Conservation (phyloP, 345 rosid species). For the Gossypium anomalum region DNA sequence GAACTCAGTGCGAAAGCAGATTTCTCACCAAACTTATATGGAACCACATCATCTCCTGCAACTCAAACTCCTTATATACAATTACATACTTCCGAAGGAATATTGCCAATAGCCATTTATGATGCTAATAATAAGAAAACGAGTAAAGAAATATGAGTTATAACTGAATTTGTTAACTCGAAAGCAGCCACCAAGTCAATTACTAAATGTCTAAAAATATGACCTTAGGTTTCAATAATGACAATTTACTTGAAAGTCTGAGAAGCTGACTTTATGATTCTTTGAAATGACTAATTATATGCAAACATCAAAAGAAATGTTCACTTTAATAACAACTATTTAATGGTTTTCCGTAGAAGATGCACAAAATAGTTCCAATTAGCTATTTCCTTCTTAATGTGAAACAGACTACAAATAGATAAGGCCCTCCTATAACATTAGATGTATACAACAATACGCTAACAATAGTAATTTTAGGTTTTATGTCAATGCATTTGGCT, state of each 20-base stretch:
- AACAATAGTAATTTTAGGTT: not conserved
- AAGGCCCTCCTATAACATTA: not conserved
- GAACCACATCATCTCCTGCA: constrained; percentile 91
- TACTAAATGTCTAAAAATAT: not conserved
- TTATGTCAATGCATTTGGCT: no score
- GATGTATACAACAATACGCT: not conserved
- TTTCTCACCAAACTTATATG: constrained; percentile 79
- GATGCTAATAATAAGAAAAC: not conserved
- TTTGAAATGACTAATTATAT: no score
- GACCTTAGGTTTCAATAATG: no score
- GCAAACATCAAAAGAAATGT: no score
- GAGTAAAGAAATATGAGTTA: not conserved
- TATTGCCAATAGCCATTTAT: not conserved
- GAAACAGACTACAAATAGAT: not conserved
- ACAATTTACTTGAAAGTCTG: no score
- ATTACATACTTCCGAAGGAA: not conserved
- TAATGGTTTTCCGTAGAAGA: no score
- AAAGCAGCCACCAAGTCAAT: not conserved
- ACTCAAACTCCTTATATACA: constrained; percentile 18
- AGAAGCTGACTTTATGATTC: no score
- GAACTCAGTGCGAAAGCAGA: constrained; percentile 54
- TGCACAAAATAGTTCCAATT: no score
- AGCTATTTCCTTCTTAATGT: no score
- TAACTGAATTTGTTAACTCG: not conserved
- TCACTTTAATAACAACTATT: no score